Evolutionary conservation across 768 basidiomycete species (phyloP), one percentile per base, ranked within the genome.

Genomic region (Myochromella boudieri): DNA sequence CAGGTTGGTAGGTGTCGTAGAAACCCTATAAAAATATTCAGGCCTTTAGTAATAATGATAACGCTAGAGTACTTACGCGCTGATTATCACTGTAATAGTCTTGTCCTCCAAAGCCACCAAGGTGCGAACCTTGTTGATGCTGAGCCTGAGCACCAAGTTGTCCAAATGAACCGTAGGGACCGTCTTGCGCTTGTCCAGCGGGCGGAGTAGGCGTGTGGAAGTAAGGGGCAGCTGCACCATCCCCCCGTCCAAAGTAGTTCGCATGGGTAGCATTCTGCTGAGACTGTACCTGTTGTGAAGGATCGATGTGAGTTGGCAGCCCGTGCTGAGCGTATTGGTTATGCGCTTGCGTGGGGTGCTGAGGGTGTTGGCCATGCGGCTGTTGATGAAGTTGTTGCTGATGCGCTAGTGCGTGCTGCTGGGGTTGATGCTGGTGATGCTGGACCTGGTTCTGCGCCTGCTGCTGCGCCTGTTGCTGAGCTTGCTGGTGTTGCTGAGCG

Each of bases 141-240:
- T 81, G 77, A 40, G 73, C 76, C 52, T 83, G 81, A 5, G 58
- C 66, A 18, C 66, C 65, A 7, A 81, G 74, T 63, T 84, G 83
- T n/a, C 84, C 82, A 57, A 89, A 87, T 1, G 81, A 67, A 32
- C 80, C 75, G 55, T 86, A 86, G 5, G 80, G 70, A 44, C 70
- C 82, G 40, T 82, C 76, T 48, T 88, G 87, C 14, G 70, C 68
- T 56, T 84, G 84, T 3, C 65, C 62, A 21, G 79, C 81, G 46
- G 88, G 87, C 17, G 88, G 89, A 2, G 89, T 91, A 6, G 85
- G 80, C 0, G 84, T 74, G 58, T 91, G 85, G 75, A 87, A 88
- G 64, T 88, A 90, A 4, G 84, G 84, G 21, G 63, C 66, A 17
- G 68, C 44, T 8, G 67, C 56, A 2, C 75, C 62, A 6, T 88